Percentiles rank a stretch among this genome's conserved stretches.
These are phyloP conservation scores for Pestalotiopsis sp. DNA, from an alignment of 2,329 filamentous ascomycete species.

Conservation along the genomic window DNA sequence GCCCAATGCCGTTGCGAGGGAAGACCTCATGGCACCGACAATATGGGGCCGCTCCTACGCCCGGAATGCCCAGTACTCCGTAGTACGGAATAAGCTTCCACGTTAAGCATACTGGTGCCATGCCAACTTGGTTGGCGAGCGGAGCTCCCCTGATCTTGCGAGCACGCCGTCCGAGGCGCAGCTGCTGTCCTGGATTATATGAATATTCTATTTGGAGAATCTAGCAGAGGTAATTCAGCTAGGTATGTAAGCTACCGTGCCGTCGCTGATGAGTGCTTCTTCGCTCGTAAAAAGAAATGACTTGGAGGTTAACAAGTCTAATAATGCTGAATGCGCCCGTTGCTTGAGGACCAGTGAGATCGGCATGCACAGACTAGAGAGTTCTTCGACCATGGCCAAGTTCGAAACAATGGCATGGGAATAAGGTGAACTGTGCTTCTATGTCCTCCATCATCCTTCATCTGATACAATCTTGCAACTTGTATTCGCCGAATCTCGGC, in stretches of 20 bases:
- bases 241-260: not conserved
- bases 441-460: not conserved
- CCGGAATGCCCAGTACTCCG: not conserved
- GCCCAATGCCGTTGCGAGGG: not conserved
- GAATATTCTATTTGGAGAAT: no score
- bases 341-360: not conserved
- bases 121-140: not conserved
- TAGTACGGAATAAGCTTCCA: not conserved
- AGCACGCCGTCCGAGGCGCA: not conserved
- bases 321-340: not conserved
- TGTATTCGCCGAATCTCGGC: not conserved
- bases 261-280: not conserved
- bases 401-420: not conserved
- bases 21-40: not conserved
- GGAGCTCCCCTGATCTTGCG: not conserved
- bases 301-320: not conserved
- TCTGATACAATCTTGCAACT: not conserved
- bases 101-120: not conserved
- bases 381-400: not conserved
- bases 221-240: no score
- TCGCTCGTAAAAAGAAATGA: not conserved
- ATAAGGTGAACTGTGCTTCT: not conserved
- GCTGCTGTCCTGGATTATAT: not conserved
- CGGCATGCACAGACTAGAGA: not conserved
- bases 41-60: not conserved